Base-by-base conservation (phyloP, 148 eudicot species). In the Rhododendron vialii region DNA sequence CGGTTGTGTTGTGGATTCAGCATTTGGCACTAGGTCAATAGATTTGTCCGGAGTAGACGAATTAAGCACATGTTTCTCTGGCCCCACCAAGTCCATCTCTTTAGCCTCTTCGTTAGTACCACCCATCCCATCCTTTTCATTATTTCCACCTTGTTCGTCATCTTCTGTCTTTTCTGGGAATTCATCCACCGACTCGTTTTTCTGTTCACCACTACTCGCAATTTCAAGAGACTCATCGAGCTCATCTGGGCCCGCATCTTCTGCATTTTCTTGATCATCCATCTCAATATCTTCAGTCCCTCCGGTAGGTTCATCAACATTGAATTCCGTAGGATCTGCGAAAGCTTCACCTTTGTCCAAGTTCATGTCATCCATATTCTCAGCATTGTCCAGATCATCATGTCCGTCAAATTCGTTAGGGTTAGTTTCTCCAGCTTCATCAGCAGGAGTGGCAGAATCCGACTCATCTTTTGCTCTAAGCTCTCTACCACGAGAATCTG, bases 401-500 rank as follows among this genome's bases (percentile, higher is more conserved):
- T 87, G 87, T 61, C 90, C 88, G 78, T 87, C 92, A 75, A 86
- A 71, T 84, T 86, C 90, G 76, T 93, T 90, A 20, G 87, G 85
- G 86, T 90, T 88, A 28, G 86, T 84, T 82, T 93, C 96, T 51
- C 78, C 87, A 48, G 86, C 83, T 78, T 89, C 93, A 82, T 91
- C 93, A 75, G 84, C 82, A 78, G 48, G 85, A 87, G 89, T 84
- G 82, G 89, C 85, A 74, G 90, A 63, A 88, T 95, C 88, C 80
- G 91, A 80, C 88, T 95, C 98, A 71, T 93, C 98, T 90, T 94
- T 97, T 59, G 95, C 98, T 90, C 94, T 91, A 84, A 97, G 95
- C 92, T 97, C 98, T 85, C 93, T 88, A 59, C 88, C 92, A 80
- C 82, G 83, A 24, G 91, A 87, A 88, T 94, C 94, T 77, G 80